Evolutionary conservation across 306 rosid species (phyloP), one percentile per base, ranked within the genome.

Genomic region (Vigna nakashimae): DNA sequence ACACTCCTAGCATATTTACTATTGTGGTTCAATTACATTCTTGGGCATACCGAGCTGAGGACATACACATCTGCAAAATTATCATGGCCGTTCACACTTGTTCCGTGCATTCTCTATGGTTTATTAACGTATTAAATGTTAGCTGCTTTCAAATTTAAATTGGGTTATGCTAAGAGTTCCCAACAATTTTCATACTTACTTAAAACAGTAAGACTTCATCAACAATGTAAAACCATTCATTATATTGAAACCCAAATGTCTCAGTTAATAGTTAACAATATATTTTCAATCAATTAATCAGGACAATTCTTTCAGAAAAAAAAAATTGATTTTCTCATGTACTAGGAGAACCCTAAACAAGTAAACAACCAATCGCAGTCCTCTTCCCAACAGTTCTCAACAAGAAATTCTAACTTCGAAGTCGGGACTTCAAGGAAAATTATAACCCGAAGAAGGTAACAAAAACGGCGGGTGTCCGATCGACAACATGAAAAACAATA

Each of bases 381-480:
- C 85, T 60, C 53, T 74, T 9, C 52, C 71, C 16, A 16, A 9
- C 16, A 46, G 48, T 26, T 45, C 83, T 36, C 16, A 68, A 76
- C 65, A 66, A 49, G 40, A 62, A 78, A 69, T 30, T 9, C 56
- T 38, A 69, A 50, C 71, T 74, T 62, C 7, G 26, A 57, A 46
- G 52, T 17, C 79, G 28, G 46, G 40, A 45, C 45, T 20, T n/a
- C 16, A 52, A 34, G 43, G 13, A 24, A 26, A 84, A 40, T 8
- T 40, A 8, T 40, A 75, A 18, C 52, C n/a, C 12, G 2, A 78
- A 67, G 65, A 62, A 73, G 70, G 68, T 43, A 45, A 77, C 69
- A 77, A 59, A 56, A 62, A 43, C 63, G n/a, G 57, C 28, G 45
- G 17, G 74, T n/a, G 8, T 46, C 57, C 2, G n/a, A 85, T 7